Evolutionary conservation across 139 green algal species (phyloP).

Genomic region (Chlamydomonas eustigma): DNA sequence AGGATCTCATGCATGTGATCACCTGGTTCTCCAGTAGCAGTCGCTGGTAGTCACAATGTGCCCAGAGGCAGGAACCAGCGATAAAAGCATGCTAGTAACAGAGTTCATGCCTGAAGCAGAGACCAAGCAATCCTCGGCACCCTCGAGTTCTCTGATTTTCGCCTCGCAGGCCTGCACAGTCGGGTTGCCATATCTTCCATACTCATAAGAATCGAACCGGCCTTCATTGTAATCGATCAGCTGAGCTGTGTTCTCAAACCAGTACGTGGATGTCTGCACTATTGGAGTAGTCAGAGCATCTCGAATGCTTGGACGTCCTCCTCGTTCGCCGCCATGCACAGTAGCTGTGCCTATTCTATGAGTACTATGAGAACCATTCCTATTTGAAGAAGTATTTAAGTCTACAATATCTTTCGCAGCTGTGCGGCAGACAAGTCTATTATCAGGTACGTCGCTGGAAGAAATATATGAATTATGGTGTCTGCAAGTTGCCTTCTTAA

Average conservation of each 20-base stretch:
- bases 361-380: background rate
- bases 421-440: background rate
- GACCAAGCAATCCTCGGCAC: constrained; percentile 92
- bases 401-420: background rate
- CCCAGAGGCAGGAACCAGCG: constrained; percentile 90
- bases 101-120: constrained; percentile 92
- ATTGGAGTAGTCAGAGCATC: constrained; percentile 97
- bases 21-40: constrained; percentile 95
- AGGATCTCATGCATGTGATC: no score
- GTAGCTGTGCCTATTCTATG: background rate
- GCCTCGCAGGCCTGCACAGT: constrained; percentile 83
- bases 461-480: background rate
- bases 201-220: constrained; percentile 84
- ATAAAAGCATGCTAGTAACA: constrained; percentile 98
- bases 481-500: background rate
- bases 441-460: background rate
- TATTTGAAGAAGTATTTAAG: background rate
- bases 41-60: constrained; percentile 99
- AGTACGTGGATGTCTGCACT: constrained; percentile 95
- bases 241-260: constrained; percentile 86
- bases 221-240: constrained; percentile 98
- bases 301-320: constrained; percentile 70
- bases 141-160: constrained; percentile 95
- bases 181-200: constrained; percentile 96
- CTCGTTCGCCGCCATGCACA: constrained; percentile 75